A percentile compares a stretch with the other conserved stretches of the same genome.
Conservation (phyloP, 768 basidiomycete genomes). For the Lactarius sanguifluus region DNA sequence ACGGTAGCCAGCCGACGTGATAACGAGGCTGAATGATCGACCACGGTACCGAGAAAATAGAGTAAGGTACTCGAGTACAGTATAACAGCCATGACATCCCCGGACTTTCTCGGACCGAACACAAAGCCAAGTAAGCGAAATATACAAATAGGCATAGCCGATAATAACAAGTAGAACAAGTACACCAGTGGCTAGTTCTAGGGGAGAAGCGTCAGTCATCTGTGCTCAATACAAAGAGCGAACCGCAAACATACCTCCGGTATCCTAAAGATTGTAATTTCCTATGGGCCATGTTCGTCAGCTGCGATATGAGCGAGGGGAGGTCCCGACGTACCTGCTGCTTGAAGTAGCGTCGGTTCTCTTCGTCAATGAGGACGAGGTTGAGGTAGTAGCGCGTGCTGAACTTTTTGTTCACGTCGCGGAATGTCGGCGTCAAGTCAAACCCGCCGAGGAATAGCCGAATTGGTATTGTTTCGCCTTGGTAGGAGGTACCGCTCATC, state of each 20-base stretch:
- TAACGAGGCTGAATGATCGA: neutral
- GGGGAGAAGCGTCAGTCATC: neutral
- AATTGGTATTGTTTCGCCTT: constrained; percentile 98
- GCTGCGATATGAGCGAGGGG: neutral
- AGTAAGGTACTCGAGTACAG: neutral
- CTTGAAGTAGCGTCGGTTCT: constrained; percentile 97
- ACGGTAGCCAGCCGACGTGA: neutral
- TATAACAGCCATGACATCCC: neutral
- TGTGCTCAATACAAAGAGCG: neutral
- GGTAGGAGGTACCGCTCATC: neutral
- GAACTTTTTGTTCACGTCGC: constrained; percentile 99
- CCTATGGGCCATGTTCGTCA: constrained; percentile 39
- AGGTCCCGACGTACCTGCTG: constrained; percentile 62
- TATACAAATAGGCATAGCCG: constrained; percentile 21
- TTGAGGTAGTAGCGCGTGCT: constrained; percentile 97
- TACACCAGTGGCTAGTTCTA: constrained; percentile 24
- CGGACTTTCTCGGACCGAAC: no score
- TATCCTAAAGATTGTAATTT: constrained; percentile 90
- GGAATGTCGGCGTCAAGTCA: constrained; percentile 97
- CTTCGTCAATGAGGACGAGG: constrained; percentile 95
- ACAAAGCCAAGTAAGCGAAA: neutral
- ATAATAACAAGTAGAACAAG: constrained; percentile 16
- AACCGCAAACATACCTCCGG: constrained; percentile 60
- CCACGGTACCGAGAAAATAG: neutral
- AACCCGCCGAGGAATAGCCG: constrained; percentile 97